Percentiles rank a stretch among this genome's conserved stretches.
Evolutionary conservation across 306 rosid genomes (phyloP).

Genomic region (Fragaria ananassa): DNA sequence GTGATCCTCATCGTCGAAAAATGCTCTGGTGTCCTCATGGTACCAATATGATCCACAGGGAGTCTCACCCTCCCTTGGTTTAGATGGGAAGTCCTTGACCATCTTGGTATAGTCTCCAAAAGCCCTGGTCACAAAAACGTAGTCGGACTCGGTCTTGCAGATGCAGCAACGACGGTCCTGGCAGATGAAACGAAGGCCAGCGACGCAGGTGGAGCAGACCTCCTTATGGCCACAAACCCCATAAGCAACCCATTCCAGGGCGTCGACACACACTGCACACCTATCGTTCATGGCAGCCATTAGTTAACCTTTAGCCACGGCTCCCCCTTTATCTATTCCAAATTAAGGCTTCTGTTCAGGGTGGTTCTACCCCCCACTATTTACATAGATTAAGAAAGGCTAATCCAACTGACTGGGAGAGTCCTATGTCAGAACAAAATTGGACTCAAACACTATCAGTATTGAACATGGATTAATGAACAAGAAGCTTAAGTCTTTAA

Average conservation of each 20-base stretch:
- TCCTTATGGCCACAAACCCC: constrained; percentile 81
- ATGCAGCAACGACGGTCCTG: constrained; percentile 74
- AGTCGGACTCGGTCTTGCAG: constrained; percentile 67
- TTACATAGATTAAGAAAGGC: neutral
- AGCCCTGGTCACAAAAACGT: constrained; percentile 71
- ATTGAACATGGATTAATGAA: too few relatives aligned
- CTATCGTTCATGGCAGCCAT: constrained; percentile 59
- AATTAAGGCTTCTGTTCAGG: neutral
- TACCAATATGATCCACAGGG: constrained; percentile 44
- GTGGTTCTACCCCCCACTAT: neutral
- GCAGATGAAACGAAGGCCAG: constrained; percentile 84
- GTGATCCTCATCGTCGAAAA: constrained; percentile 49
- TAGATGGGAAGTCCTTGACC: constrained; percentile 41
- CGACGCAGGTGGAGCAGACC: constrained; percentile 83
- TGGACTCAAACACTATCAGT: too few relatives aligned
- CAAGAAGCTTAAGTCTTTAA: too few relatives aligned
- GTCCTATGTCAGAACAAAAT: neutral
- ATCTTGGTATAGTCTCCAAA: constrained; percentile 51
- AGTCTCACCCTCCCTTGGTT: constrained; percentile 33
- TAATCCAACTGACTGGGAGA: neutral
- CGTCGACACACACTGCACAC: constrained; percentile 88
- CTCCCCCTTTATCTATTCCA: neutral
- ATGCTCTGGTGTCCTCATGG: constrained; percentile 45
- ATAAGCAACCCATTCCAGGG: constrained; percentile 87
- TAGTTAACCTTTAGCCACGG: neutral